phyloP scores from a whole-genome alignment of 2,329 filamentous ascomycete species.

The Aspergillus viridinutans region DNA sequence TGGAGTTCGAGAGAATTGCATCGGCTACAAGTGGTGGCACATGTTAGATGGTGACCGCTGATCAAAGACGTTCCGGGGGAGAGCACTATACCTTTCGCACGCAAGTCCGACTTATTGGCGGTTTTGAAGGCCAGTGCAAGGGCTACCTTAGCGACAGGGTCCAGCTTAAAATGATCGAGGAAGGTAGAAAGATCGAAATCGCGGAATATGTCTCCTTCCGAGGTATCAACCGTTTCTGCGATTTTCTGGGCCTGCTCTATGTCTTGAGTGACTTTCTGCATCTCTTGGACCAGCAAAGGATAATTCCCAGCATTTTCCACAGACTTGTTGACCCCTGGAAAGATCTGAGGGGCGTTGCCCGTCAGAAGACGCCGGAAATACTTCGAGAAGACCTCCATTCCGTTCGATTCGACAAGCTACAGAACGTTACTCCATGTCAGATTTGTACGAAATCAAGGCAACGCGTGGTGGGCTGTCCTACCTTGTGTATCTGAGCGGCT shows the following conservation, averaged over 20 bases:
- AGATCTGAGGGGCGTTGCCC: constrained; percentile 87
- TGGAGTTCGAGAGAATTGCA: constrained; percentile 79
- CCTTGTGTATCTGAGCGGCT: constrained; percentile 87
- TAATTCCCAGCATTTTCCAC: constrained; percentile 77
- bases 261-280: constrained; percentile 79
- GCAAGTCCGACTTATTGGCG: constrained; percentile 73
- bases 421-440: constrained; percentile 1
- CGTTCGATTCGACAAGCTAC: constrained; percentile 92
- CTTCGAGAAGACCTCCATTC: constrained; percentile 97
- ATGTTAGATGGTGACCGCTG: constrained; percentile 6
- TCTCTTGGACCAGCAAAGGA: constrained; percentile 73
- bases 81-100: constrained; percentile 72
- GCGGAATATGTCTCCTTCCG: constrained; percentile 86
- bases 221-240: constrained; percentile 85
- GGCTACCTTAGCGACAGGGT: constrained; percentile 80
- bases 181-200: constrained; percentile 96
- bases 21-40: constrained; percentile 58
- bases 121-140: constrained; percentile 85
- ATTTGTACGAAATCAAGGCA: neutral
- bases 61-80: neutral
- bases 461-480: constrained; percentile 44
- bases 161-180: constrained; percentile 91
- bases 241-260: constrained; percentile 82
- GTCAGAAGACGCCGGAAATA: constrained; percentile 91
- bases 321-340: constrained; percentile 70